These are phyloP conservation scores for Hordeum pubiflorum DNA, from an alignment of 202 grass and related monocot species.

Conservation along the genomic window DNA sequence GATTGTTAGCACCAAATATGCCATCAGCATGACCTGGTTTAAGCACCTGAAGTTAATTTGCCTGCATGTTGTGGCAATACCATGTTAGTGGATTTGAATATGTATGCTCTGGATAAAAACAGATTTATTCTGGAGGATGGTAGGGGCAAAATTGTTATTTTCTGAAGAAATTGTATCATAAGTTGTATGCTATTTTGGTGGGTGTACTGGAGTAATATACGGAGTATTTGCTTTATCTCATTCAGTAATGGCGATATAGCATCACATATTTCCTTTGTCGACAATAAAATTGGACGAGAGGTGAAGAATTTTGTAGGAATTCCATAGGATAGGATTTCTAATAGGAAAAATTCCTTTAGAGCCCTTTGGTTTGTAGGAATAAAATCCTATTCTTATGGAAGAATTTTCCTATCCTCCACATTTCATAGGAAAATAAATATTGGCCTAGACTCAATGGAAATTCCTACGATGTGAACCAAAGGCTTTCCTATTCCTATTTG, in stretches of 20 bases:
- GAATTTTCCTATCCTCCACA: too few species aligned
- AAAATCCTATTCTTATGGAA: too few species aligned
- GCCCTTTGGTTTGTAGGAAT: too few species aligned
- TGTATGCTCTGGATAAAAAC: background rate
- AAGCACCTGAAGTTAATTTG: background rate
- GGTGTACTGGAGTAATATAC: background rate
- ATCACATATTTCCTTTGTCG: background rate
- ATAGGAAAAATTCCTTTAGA: too few species aligned
- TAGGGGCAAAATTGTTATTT: background rate
- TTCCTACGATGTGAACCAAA: too few species aligned
- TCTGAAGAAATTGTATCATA: background rate
- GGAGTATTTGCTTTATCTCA: too few species aligned
- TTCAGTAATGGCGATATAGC: background rate
- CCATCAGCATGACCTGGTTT: background rate
- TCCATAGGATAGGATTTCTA: too few species aligned
- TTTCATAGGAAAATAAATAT: too few species aligned
- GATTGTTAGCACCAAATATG: background rate
- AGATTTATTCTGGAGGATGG: background rate
- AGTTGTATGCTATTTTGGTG: background rate
- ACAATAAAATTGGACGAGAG: background rate
- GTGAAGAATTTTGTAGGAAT: too few species aligned
- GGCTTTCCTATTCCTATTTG: too few species aligned
- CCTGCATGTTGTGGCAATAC: background rate
- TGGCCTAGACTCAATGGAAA: too few species aligned
- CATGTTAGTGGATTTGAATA: background rate